These are phyloP conservation scores for Auricularia sp. DNA, from an alignment of 768 basidiomycete genomes.

Conservation along the genomic window DNA sequence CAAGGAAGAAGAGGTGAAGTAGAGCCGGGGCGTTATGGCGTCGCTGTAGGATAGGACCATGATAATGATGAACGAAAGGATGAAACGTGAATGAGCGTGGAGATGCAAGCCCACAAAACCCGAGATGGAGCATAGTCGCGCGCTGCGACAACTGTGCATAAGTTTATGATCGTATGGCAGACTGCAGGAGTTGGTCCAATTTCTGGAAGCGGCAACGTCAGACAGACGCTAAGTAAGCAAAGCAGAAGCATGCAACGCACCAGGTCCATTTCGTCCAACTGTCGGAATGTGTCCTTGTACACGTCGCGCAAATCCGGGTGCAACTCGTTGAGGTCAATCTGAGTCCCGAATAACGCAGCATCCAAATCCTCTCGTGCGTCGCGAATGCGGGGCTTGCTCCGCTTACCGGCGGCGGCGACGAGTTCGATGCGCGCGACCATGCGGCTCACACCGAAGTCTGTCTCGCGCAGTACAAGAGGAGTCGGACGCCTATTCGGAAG, in stretches of 20 bases:
- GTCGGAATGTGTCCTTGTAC: conserved; percentile 58
- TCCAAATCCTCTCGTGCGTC: conserved; percentile 56
- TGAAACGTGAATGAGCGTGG: too few species aligned
- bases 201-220: neutral
- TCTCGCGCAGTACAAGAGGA: conserved; percentile 22
- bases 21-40: too few species aligned
- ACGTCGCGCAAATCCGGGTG: conserved; percentile 67
- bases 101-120: too few species aligned
- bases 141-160: too few species aligned
- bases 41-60: too few species aligned
- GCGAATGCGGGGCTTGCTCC: conserved; percentile 25
- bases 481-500: conserved; percentile 33
- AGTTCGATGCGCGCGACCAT: conserved; percentile 87
- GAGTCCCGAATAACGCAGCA: conserved; percentile 49
- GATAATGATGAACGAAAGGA: too few species aligned
- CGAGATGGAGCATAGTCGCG: too few species aligned
- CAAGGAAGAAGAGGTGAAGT: too few species aligned
- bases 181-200: neutral
- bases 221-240: neutral
- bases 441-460: conserved; percentile 77
- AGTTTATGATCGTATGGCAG: neutral
- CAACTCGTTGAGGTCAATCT: conserved; percentile 47
- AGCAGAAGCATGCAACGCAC: conserved; percentile 23
- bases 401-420: conserved; percentile 29
- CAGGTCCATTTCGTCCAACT: conserved; percentile 73